These are phyloP conservation scores for Aspergillus haitiensis DNA, from an alignment of 495 filamentous ascomycete genomes.

Conservation along the genomic window DNA sequence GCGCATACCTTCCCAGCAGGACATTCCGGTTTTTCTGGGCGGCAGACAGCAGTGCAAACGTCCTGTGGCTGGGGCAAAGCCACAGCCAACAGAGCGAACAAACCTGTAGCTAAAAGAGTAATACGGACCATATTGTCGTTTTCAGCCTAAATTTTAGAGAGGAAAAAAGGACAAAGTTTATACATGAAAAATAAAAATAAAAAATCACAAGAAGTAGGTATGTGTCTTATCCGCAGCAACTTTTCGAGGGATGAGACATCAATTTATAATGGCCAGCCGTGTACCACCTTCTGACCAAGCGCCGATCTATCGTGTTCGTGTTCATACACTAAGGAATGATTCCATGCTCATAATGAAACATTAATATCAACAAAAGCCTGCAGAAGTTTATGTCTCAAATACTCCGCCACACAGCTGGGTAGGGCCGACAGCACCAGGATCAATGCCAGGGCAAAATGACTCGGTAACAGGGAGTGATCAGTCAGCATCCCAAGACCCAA, in stretches of 20 bases:
- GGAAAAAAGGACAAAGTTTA: background rate
- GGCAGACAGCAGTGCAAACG: conserved; percentile 8
- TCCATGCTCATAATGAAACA: background rate
- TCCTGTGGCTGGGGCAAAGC: conserved; percentile 5
- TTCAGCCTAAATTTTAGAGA: background rate
- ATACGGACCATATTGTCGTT: conserved; percentile 10
- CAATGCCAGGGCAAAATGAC: background rate
- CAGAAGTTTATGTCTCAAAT: background rate
- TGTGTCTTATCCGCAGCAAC: background rate
- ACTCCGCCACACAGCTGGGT: background rate
- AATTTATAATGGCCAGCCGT: background rate
- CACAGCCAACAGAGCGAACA: background rate
- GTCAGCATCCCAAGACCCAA: background rate
- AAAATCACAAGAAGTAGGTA: background rate
- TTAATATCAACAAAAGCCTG: background rate
- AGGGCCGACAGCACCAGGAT: background rate
- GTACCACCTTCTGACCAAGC: background rate
- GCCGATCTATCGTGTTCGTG: background rate
- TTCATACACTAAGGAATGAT: background rate
- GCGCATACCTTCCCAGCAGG: conserved; percentile 8
- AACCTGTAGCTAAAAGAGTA: background rate
- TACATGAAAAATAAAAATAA: background rate
- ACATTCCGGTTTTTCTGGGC: conserved; percentile 7
- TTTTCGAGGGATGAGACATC: background rate
- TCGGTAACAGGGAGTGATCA: background rate